Conservation (phyloP, 2,329 filamentous ascomycete genomes). For the Cytospora leucostoma region DNA sequence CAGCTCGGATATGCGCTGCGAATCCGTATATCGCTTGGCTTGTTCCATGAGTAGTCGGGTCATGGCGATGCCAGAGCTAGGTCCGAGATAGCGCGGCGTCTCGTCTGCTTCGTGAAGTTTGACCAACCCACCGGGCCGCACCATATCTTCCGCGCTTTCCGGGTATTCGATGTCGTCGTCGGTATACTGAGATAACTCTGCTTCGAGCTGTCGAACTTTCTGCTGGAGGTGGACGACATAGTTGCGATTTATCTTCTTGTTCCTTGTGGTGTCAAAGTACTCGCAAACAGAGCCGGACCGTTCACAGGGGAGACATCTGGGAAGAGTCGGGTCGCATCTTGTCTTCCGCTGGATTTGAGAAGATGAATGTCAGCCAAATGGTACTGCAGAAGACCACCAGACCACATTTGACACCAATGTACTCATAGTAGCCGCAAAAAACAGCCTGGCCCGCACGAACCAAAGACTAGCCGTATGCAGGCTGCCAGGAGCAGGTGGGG, state of each 20-base stretch:
- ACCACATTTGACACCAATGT: not conserved
- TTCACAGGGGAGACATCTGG: slow-evolving; percentile 89
- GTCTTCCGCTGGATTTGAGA: slow-evolving; percentile 76
- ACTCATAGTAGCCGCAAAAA: not conserved
- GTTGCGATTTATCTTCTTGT: slow-evolving; percentile 80
- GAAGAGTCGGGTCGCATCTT: slow-evolving; percentile 88
- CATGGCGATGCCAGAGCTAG: slow-evolving; percentile 94
- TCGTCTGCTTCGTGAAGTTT: slow-evolving; percentile 84
- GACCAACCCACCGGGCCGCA: slow-evolving; percentile 83
- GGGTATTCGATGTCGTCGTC: slow-evolving; percentile 72
- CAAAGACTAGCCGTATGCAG: not conserved
- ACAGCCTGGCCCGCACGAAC: not conserved
- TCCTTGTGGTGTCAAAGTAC: slow-evolving; percentile 89
- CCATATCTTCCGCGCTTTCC: slow-evolving; percentile 77
- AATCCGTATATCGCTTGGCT: slow-evolving; percentile 89
- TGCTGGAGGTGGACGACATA: slow-evolving; percentile 94
- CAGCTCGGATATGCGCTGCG: slow-evolving; percentile 88
- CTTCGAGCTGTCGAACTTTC: slow-evolving; percentile 78
- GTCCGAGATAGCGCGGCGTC: slow-evolving; percentile 82
- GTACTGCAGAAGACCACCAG: not conserved
- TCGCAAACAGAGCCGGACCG: slow-evolving; percentile 89
- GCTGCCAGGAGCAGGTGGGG: not conserved
- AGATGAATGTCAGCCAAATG: slow-evolving; percentile 21
- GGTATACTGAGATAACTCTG: slow-evolving; percentile 76
- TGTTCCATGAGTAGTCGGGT: slow-evolving; percentile 94